Percentiles rank a stretch among this genome's conserved stretches.
Evolutionary conservation across 2,329 filamentous ascomycete species (phyloP).

Genomic region (Aspergillus caelatus): DNA sequence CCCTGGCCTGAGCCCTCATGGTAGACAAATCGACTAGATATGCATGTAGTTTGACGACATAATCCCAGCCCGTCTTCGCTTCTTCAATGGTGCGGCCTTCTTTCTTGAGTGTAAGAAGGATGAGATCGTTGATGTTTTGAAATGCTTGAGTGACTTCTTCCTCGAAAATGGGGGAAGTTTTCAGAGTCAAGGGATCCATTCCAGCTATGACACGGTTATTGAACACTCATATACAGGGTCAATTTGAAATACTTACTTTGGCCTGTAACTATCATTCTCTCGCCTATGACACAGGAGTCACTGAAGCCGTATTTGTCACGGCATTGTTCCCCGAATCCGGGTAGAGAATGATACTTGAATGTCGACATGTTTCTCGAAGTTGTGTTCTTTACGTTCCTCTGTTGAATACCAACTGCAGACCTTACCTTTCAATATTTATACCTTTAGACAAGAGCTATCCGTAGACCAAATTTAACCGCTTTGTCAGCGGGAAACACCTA

Average conservation of each 20-base stretch:
- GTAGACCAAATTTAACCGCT: too few relatives aligned
- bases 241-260: not conserved
- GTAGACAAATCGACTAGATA: not conserved
- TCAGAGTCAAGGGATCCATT: not conserved
- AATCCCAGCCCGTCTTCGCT: not conserved
- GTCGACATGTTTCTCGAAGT: not conserved
- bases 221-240: not conserved
- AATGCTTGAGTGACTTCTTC: not conserved
- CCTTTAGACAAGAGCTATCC: too few relatives aligned
- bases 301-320: not conserved
- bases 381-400: too few relatives aligned
- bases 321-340: not conserved
- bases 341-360: not conserved
- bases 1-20: not conserved
- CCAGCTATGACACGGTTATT: not conserved
- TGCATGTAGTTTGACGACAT: not conserved
- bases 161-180: not conserved
- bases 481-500: too few relatives aligned
- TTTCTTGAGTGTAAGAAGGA: not conserved
- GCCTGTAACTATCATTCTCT: not conserved
- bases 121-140: not conserved
- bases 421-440: too few relatives aligned
- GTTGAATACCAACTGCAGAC: accelerated
- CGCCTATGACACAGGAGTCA: not conserved
- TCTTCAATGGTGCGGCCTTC: not conserved